phyloP scores from a whole-genome alignment of 441 rosid genomes.

The Arabidopsis lyrata region DNA sequence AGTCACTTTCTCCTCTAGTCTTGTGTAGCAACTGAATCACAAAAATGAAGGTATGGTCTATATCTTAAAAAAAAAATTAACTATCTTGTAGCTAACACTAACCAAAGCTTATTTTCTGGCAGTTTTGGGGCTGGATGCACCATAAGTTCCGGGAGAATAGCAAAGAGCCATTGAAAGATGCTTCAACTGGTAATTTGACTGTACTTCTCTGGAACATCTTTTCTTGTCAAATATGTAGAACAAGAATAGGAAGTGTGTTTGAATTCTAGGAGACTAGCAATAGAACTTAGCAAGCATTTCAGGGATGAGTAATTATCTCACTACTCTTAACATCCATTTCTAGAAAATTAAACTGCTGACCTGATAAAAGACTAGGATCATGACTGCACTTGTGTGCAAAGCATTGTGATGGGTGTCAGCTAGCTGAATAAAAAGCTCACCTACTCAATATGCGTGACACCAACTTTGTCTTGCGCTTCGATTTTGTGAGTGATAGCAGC shows the following conservation, averaged over 20 bases:
- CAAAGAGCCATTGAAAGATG: conserved; percentile 66
- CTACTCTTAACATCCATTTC: conserved; percentile 25
- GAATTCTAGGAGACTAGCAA: conserved; percentile 23
- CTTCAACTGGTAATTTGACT: conserved; percentile 63
- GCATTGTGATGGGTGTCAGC: conserved; percentile 8
- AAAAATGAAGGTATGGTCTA: conserved; percentile 77
- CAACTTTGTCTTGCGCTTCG: not conserved
- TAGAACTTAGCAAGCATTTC: conserved; percentile 22
- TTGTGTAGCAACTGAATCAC: conserved; percentile 47
- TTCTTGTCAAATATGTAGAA: conserved; percentile 36
- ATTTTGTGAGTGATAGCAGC: conserved; percentile 11
- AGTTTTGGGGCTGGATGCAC: conserved; percentile 88
- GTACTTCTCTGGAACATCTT: conserved; percentile 37
- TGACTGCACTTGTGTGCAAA: conserved; percentile 25
- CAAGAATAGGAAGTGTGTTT: conserved; percentile 31
- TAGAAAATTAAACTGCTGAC: conserved; percentile 15
- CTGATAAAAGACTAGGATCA: conserved; percentile 35
- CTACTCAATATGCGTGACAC: conserved; percentile 15
- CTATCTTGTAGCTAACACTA: conserved; percentile 48
- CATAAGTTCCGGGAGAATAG: conserved; percentile 57
- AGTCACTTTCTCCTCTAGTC: conserved; percentile 45
- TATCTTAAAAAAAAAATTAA: conserved; percentile 34
- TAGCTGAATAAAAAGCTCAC: conserved; percentile 5
- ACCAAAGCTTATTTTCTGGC: conserved; percentile 55
- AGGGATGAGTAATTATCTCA: conserved; percentile 9